Base-by-base conservation (phyloP, 805 yeast species). In the Wickerhamiella parazyma region DNA sequence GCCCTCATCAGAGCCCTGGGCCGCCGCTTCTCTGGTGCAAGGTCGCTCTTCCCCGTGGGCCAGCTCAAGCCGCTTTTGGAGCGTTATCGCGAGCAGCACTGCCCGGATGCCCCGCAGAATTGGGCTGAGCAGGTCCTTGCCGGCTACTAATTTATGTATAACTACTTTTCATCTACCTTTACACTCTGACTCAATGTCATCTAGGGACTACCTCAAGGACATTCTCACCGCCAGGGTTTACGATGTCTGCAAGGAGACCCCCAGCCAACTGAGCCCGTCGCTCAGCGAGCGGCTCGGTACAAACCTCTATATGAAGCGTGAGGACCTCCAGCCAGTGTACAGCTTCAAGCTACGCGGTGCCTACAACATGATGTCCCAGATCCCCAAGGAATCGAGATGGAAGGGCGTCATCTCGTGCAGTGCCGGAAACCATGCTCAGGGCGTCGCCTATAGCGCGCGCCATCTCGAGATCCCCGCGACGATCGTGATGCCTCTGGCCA, bases 361-460 rank as follows among this genome's bases (percentile, higher is more conserved):
- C 14, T 85, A 87, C 64, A 91, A 91, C 61, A 86, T 85, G 94
- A 81, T 91, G 54, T 93, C 97, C 28, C 83, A 89, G 55, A 64
- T 91, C 40, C 57, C 68, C 12, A 58, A 65, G 17, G 74, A 71
- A 37, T 67, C 78, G 53, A 71, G 78, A 50, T 54, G 84, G 60
- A 69, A 72, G 39, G 99, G 99, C 54, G 96, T 91, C 44, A 81
- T 93, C 58, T 96, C 97, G 0, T 91, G 97, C 56, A 85, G 96
- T 24, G 99, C 99, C 3, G 99, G 99, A 28, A 91, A 91, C 62
- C 99, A 91, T 55, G 99, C 99, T 1, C 99, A 91, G 60, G 99
- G 99, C 52, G 97, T 91, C 11, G 98, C 98, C 0, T 89, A 64
- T 59, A 80, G 94, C 18, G 95, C 97, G 3, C 76, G 75, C 48